A percentile compares a stretch with the other conserved stretches of the same genome.
phyloP scores from a whole-genome alignment of 305 asterid species.

The Fraxinus nigra region DNA sequence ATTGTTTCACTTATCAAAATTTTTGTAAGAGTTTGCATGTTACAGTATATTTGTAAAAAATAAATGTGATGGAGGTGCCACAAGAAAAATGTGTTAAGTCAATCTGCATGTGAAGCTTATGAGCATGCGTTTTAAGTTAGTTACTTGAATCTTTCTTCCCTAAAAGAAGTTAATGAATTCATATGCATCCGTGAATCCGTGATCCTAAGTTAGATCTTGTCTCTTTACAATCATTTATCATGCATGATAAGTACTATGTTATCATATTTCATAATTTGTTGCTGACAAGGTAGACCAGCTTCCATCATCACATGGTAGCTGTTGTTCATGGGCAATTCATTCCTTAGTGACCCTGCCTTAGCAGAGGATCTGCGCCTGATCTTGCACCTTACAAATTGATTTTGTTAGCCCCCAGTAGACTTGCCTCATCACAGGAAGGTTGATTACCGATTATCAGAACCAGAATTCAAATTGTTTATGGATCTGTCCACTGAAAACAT shows the following conservation, averaged over 20 bases:
- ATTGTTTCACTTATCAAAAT: conserved; percentile 8
- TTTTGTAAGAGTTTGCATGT: not conserved
- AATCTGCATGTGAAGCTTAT: conserved; percentile 4
- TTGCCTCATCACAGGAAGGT: conserved; percentile 18
- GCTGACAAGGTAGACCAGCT: not conserved
- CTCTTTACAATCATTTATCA: conserved; percentile 13
- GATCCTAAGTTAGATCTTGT: conserved; percentile 6
- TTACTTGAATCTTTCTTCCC: not conserved
- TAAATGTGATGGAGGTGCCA: not conserved
- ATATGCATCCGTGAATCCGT: conserved; percentile 6
- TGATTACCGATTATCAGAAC: conserved; percentile 1
- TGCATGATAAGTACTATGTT: not conserved
- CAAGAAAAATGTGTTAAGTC: conserved; percentile 6
- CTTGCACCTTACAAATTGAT: conserved; percentile 9
- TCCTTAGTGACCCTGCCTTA: not conserved
- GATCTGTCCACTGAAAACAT: conserved; percentile 2
- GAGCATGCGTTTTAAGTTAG: not conserved
- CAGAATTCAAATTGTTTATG: conserved; percentile 13
- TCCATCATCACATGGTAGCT: conserved; percentile 1
- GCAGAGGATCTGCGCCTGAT: conserved; percentile 11
- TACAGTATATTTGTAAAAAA: conserved; percentile 12
- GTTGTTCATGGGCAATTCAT: conserved; percentile 11
- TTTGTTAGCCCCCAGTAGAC: conserved; percentile 11
- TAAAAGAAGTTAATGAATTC: conserved; percentile 1
- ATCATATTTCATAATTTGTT: not conserved